Conservation (phyloP, 495 filamentous ascomycete species). For the Diplogelasinospora grovesii region DNA sequence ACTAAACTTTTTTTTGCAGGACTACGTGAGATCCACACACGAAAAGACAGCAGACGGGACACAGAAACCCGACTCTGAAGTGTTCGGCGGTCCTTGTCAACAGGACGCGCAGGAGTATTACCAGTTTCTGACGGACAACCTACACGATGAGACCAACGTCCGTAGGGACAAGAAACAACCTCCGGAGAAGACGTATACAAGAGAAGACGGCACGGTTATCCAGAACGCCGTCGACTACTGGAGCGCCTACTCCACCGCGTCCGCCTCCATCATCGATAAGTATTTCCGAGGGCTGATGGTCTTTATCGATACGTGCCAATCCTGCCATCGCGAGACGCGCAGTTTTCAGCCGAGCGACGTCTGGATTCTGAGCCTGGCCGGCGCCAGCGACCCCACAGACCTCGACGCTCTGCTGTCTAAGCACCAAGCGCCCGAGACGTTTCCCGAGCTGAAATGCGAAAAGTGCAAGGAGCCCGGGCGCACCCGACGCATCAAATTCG, state of each 20-base stretch:
- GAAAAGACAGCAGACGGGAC: constrained; percentile 10
- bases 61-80: constrained; percentile 3
- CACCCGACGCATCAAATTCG: constrained; percentile 22
- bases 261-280: constrained; percentile 26
- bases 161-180: constrained; percentile 16
- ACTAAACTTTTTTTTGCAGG: constrained; percentile 25
- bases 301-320: constrained; percentile 16
- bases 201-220: constrained; percentile 16
- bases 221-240: constrained; percentile 24
- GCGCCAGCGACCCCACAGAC: constrained; percentile 10
- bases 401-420: constrained; percentile 15
- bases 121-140: constrained; percentile 31
- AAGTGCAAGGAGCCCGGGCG: constrained; percentile 22
- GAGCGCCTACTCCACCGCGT: constrained; percentile 15
- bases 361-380: constrained; percentile 14
- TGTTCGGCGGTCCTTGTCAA: constrained; percentile 33
- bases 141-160: constrained; percentile 36
- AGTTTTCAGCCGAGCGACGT: constrained; percentile 19
- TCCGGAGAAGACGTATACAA: constrained; percentile 13
- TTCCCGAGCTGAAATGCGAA: constrained; percentile 21
- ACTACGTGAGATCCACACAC: constrained; percentile 31
- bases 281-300: constrained; percentile 34
- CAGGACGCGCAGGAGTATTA: constrained; percentile 41
- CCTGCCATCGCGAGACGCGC: constrained; percentile 18
- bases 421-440: constrained; percentile 10